These are phyloP conservation scores for Irpex lacteus DNA, from an alignment of 1,284 basidiomycete genomes.

Conservation along the genomic window DNA sequence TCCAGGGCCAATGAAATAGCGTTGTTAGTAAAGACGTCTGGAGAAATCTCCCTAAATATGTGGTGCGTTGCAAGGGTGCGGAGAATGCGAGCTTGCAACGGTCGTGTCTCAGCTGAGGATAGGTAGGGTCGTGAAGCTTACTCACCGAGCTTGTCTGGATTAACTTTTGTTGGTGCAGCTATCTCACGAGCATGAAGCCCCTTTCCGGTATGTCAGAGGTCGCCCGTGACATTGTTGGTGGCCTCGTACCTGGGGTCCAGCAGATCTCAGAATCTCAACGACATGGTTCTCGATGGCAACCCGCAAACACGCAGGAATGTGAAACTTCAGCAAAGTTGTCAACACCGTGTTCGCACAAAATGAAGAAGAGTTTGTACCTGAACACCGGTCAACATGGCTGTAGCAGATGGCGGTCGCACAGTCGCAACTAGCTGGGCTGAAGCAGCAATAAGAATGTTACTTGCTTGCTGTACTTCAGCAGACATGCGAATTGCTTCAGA, in stretches of 20 bases:
- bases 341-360: no score
- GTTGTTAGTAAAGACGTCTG: constrained; percentile 32
- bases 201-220: neutral
- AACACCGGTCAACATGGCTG: neutral
- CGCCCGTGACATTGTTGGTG: neutral
- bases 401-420: constrained; percentile 15
- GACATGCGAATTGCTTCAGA: constrained; percentile 14
- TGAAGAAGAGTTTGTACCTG: no score
- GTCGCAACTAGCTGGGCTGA: constrained; percentile 18
- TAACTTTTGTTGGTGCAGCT: constrained; percentile 16
- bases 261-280: constrained; percentile 35
- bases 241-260: constrained; percentile 27
- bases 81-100: constrained; percentile 22
- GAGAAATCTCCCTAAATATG: constrained; percentile 26
- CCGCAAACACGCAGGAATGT: constrained; percentile 22
- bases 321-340: constrained; percentile 6
- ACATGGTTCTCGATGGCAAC: constrained; percentile 32
- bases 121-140: neutral
- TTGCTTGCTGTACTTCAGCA: constrained; percentile 7
- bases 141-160: constrained; percentile 16
- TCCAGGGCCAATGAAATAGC: constrained; percentile 27
- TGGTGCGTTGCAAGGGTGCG: constrained; percentile 28
- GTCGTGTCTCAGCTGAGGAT: neutral
- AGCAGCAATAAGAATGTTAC: constrained; percentile 15
- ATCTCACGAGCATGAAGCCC: constrained; percentile 26